Base-by-base conservation (phyloP, 176 grass and related monocot genomes). In the Saccharum officinarum region DNA sequence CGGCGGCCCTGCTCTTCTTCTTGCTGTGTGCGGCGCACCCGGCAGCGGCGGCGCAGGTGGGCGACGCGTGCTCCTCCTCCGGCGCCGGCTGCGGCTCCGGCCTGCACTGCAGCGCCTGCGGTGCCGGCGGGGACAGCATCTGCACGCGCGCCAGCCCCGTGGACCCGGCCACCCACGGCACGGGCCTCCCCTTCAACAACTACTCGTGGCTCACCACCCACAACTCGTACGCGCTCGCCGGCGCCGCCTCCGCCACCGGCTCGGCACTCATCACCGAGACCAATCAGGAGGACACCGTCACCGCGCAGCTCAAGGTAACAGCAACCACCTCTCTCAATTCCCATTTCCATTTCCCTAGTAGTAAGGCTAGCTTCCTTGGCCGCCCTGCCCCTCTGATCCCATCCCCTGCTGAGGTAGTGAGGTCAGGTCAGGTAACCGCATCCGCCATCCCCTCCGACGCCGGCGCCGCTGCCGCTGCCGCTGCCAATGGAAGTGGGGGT, bases 131-230 rank as follows among this genome's bases (percentile, higher is more conserved):
- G 4, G 81, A 13, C 79, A 36, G 2, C 54, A 85, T 92, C 39
- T 97, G 92, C 92, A 77, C 90, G 79, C 90, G 86, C 45, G 60
- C 78, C 36, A 33, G 10, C 6, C 95, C 95, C 68, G 3, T 83
- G 54, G 79, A 90, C 86, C 97, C 97, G 25, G 71, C 88, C 54
- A 85, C 91, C 23, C 79, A 90, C 50, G 87, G 81, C 73, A 95
- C 86, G 2, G 89, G 82, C 3, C 76, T 98, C 18, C 87, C 89
- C 44, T 98, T 98, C 88, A 98, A 93, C 83, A 85, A 80, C 84
- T 98, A 95, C 89, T 90, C 93, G 5, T 98, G 95, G 95, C 91
- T 98, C 39, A 98, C 95, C 23, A 98, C 95, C 17, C 95, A 98
- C 83, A 98, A 98, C 87, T 98, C 96, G 0, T 98, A 25, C 91